Evolutionary conservation across 768 basidiomycete genomes (phyloP).

Genomic region (Crepidotus variabilis): DNA sequence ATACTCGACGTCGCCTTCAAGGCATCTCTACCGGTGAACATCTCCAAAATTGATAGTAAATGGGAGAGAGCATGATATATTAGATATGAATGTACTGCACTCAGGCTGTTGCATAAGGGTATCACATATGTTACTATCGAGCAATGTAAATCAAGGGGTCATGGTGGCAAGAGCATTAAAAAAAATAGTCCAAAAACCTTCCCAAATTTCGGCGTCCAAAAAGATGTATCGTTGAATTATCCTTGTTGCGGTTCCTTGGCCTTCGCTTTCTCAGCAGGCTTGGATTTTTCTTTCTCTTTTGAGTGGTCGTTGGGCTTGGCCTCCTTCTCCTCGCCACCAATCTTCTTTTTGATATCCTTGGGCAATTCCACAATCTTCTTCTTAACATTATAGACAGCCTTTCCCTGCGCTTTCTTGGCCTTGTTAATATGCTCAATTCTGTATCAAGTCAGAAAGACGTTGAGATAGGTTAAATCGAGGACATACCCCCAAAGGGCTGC

Average conservation of each 20-base stretch:
- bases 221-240: not conserved
- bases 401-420: slow-evolving; percentile 37
- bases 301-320: not conserved
- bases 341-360: slow-evolving; percentile 17
- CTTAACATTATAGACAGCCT: slow-evolving; percentile 27
- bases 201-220: not conserved
- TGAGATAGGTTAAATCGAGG: not conserved
- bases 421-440: slow-evolving; percentile 46
- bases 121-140: not conserved
- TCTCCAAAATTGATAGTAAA: slow-evolving; percentile 61
- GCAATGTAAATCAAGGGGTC: not conserved
- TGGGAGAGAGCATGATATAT: slow-evolving; percentile 37
- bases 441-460: not conserved
- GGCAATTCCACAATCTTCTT: slow-evolving; percentile 25
- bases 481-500: slow-evolving; percentile 51
- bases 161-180: not conserved
- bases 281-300: no score
- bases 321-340: not conserved
- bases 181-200: not conserved
- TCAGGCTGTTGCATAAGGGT: no score
- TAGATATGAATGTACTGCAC: not conserved
- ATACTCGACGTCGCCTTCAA: slow-evolving; percentile 19
- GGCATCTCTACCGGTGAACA: slow-evolving; percentile 62
- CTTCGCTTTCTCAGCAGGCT: no score
- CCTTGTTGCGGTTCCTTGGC: not conserved